Base-by-base conservation (phyloP, 1,284 basidiomycete species). In the Ustilago xerochloae region DNA sequence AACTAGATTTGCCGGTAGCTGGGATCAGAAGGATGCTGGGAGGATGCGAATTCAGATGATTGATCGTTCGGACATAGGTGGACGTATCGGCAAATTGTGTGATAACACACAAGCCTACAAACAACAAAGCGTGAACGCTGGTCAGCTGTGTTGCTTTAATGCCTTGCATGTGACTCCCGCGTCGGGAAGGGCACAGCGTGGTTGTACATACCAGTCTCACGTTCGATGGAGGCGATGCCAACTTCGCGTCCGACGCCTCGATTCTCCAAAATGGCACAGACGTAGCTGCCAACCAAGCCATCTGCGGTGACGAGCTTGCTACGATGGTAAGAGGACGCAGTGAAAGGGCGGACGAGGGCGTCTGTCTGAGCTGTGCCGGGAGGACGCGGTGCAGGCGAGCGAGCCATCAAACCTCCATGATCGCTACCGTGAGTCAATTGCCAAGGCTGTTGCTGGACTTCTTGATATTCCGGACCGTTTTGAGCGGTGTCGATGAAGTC, bases 1-100 rank as follows among this genome's bases (percentile, higher is more conserved):
- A 18, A 28, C 33, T 26, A 3, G 15, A 13, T 9, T 36, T 6
- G 12, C 47, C 53, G 6, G 60, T 51, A 5, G 48, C 55, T 3
- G 75, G 67, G 0, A 76, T 60, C 6, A 97, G 86, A 33, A 96
- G 87, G 15, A 90, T 85, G 12, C 85, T 87, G 0, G 94, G 93
- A 6, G 86, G 87, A 77, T 94, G 90, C 9, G 93, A 83, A 67
- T 90, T 89, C 86, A 96, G 89, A 78, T 95, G 92, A 71, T 95
- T 92, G 8, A 95, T 85, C 0, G 92, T 93, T 82, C 92, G 93
- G 62, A 93, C 90, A 76, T 93, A 97, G 18, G 92, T 86, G 69
- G 77, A 48, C 7, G 78, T 77, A 55, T 83, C 81, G n/a, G 71
- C 55, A 26, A 78, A 55, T 92, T 94, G 78, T 7, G 61, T 50